Evolutionary conservation across 1,284 basidiomycete genomes (phyloP).

Genomic region (Apiotrichum laibachii): DNA sequence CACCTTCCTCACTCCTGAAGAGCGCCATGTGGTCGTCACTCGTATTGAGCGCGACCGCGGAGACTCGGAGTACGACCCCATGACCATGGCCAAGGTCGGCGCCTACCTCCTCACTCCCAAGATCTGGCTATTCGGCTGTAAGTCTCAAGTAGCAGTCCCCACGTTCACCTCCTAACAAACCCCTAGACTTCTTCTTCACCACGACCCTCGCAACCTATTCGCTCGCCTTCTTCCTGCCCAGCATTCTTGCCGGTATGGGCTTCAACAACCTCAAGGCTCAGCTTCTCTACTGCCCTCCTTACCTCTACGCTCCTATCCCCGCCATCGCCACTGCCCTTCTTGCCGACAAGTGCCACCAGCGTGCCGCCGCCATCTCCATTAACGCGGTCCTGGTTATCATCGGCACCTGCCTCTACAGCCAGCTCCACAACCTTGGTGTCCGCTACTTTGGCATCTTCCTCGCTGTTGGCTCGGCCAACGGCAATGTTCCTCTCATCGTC

Average conservation of each 20-base stretch:
- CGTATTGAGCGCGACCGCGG: constrained; percentile 26
- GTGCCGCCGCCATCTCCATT: background rate
- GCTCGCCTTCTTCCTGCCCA: constrained; percentile 50
- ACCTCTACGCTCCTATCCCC: constrained; percentile 44
- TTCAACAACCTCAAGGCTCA: constrained; percentile 40
- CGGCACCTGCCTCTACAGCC: constrained; percentile 10
- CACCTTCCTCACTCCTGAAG: constrained; percentile 16
- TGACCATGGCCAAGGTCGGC: constrained; percentile 46
- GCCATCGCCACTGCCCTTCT: constrained; percentile 41
- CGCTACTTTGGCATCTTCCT: constrained; percentile 27
- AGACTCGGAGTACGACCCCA: constrained; percentile 49
- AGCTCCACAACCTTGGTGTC: constrained; percentile 2
- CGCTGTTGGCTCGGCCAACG: constrained; percentile 36
- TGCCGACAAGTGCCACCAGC: constrained; percentile 39
- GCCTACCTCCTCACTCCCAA: constrained; percentile 49
- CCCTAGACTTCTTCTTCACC: constrained; percentile 44
- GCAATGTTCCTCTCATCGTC: constrained; percentile 41
- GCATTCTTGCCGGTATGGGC: constrained; percentile 48
- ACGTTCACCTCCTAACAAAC: constrained; percentile 28
- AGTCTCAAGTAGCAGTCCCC: background rate
- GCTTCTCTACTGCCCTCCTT: constrained; percentile 51
- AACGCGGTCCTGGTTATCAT: background rate
- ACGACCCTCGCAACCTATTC: constrained; percentile 21
- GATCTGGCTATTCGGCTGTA: constrained; percentile 50
- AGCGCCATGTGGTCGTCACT: constrained; percentile 11